Base-by-base conservation (phyloP, 2,329 filamentous ascomycete genomes). In the Fusarium napiforme region DNA sequence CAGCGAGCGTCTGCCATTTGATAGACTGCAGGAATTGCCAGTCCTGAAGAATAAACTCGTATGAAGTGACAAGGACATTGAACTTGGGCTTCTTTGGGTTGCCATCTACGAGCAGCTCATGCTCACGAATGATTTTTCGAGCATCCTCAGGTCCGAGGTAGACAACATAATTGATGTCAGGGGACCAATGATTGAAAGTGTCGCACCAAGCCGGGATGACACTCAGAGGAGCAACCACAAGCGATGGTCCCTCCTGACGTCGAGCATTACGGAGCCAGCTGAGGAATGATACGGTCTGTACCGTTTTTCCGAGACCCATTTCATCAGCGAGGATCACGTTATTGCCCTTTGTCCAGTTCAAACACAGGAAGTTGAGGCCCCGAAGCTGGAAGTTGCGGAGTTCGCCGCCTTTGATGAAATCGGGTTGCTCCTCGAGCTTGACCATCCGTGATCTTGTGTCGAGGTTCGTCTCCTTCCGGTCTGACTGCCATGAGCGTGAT, bases 151-250 rank as follows among this genome's bases (percentile, higher is more conserved):
- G 96, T 57, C 97, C 96, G 59, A 96, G 94, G 82, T 99, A 99
- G 60, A 98, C 94, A 65, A 99, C 93, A 82, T 98, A 98, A 82
- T 99, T 98, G 71, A 98, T 84, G 79, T 98, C 96, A 0, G 96
- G 96, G 6, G 96, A 92, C 96, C 96, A 99, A 73, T 93, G 87
- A 82, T 98, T 96, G 83, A 99, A 98, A 1, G 96, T 99, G 79
- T 99, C 96, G 50, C 94, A 96, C 96, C 96, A 99, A 5, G 96
- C 95, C 11, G 96, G 96, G 84, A 99, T 97, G 53, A 97, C 97
- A 69, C 96, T 98, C 30, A 99, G 88, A 34, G 96, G 96, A 12
- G 97, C 96, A n/a, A 98, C 94, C 67, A 98, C 96, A 47, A 99
- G 90, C 79, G 98, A 98, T 0, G 96, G 96, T 0, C 96, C 96